Percentiles rank a stretch among this genome's conserved stretches.
These are phyloP conservation scores for Citrullus amarus DNA, from an alignment of 306 rosid species.

Conservation along the genomic window DNA sequence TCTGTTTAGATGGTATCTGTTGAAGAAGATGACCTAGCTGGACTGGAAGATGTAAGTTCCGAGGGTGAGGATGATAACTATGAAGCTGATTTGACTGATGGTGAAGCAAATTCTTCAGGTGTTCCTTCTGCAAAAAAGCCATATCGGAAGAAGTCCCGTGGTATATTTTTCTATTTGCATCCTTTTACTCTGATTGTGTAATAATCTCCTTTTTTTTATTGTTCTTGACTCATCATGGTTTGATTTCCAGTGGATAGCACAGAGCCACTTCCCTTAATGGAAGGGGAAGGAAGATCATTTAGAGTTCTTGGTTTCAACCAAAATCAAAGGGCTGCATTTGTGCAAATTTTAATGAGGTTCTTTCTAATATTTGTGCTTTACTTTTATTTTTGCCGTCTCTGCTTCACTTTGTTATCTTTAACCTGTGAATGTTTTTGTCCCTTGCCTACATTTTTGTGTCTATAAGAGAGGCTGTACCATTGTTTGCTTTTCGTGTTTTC, in stretches of 20 bases:
- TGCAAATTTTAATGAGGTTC: constrained; percentile 93
- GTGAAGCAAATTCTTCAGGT: constrained; percentile 69
- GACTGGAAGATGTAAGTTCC: constrained; percentile 91
- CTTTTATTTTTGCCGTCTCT: background rate
- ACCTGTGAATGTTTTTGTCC: background rate
- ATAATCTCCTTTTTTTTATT: background rate
- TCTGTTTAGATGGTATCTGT: constrained; percentile 77
- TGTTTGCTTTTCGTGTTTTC: background rate
- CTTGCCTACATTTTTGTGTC: background rate
- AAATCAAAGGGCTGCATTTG: constrained; percentile 90
- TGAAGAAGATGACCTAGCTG: constrained; percentile 99
- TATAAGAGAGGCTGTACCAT: background rate
- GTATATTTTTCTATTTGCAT: constrained; percentile 26
- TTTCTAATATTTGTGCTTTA: constrained; percentile 8
- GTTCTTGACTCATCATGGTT: background rate
- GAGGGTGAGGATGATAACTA: constrained; percentile 94
- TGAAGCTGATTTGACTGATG: constrained; percentile 82
- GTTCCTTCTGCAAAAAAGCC: constrained; percentile 44
- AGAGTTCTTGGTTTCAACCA: constrained; percentile 96
- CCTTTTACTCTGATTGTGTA: background rate
- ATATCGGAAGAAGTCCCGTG: constrained; percentile 55
- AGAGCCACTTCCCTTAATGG: constrained; percentile 91
- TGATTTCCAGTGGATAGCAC: constrained; percentile 54
- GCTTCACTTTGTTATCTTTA: background rate
- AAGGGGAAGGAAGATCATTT: constrained; percentile 94